Conservation (phyloP, 768 basidiomycete species). For the Russula griseocarnosa region DNA sequence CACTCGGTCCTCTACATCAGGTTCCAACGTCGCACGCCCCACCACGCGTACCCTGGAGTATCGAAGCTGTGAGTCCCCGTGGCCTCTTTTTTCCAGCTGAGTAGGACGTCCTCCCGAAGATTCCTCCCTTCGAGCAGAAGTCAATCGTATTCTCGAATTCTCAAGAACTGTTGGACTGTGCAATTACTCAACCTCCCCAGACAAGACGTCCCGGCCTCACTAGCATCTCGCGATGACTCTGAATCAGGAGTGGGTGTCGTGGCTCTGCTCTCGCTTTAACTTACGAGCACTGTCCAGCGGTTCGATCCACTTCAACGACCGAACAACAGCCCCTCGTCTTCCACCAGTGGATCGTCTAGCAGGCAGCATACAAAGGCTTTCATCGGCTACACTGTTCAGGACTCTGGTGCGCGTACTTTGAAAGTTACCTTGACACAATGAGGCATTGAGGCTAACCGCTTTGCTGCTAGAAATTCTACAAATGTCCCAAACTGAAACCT, state of each 20-base stretch:
- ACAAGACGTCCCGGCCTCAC: neutral
- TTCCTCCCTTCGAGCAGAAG: slow-evolving; percentile 14
- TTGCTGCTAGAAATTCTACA: neutral
- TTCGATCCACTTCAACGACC: neutral
- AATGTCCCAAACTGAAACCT: neutral
- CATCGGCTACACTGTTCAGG: neutral
- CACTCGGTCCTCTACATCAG: neutral
- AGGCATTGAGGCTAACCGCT: slow-evolving; percentile 2
- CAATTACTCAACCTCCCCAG: slow-evolving; percentile 9
- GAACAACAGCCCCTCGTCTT: neutral
- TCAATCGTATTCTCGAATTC: slow-evolving; percentile 21
- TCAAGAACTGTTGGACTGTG: slow-evolving; percentile 22
- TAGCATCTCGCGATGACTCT: neutral
- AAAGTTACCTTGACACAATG: neutral
- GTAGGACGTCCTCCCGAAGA: slow-evolving; percentile 9
- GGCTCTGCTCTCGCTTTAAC: neutral
- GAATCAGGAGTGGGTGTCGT: slow-evolving; percentile 1
- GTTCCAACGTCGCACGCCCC: neutral
- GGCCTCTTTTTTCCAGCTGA: neutral
- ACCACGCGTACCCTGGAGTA: neutral
- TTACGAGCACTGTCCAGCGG: neutral
- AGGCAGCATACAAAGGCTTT: neutral
- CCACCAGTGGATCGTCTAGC: neutral
- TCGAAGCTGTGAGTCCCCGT: slow-evolving; percentile 8
- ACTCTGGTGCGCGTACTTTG: slow-evolving; percentile 6